A percentile compares a stretch with the other conserved stretches of the same genome.
Conservation (phyloP, 2,329 filamentous ascomycete genomes). For the Pseudocercospora macadamiae region DNA sequence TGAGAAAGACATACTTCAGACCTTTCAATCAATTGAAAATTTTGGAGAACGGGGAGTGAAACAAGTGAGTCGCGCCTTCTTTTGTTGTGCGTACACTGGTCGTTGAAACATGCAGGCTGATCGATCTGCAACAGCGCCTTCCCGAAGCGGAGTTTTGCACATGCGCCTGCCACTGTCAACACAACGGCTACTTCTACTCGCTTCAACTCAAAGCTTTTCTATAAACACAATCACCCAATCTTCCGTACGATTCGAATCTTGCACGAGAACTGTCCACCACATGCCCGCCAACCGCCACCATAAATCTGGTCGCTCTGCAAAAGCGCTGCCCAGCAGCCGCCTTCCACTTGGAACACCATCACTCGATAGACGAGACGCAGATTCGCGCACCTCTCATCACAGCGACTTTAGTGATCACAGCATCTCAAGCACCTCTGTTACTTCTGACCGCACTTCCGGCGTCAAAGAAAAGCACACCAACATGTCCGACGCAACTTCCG, state of each 20-base stretch:
- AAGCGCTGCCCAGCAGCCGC: constrained; percentile 27
- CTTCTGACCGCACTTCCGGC: not conserved
- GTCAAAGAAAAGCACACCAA: not conserved
- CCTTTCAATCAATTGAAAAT: no score
- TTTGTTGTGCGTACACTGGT: no score
- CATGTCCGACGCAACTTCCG: constrained; percentile 17
- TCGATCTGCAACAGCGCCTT: no score
- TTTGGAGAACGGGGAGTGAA: no score
- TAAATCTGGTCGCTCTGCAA: not conserved
- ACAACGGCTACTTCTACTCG: no score
- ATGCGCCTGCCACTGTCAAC: no score
- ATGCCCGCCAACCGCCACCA: not conserved
- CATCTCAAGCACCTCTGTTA: no score
- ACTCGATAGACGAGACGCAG: constrained; percentile 3
- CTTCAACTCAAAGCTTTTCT: no score
- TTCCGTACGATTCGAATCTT: not conserved
- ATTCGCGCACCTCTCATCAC: not conserved
- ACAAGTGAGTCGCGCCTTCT: no score
- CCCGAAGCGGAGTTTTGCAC: no score
- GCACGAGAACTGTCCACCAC: not conserved
- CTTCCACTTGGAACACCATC: constrained; percentile 35
- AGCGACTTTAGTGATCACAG: not conserved
- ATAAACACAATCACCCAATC: not conserved
- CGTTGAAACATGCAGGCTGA: no score
- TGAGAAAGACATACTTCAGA: no score